These are phyloP conservation scores for Dissophora globulifera DNA, from an alignment of 192 early-diverging fungal genomes.

Conservation along the genomic window DNA sequence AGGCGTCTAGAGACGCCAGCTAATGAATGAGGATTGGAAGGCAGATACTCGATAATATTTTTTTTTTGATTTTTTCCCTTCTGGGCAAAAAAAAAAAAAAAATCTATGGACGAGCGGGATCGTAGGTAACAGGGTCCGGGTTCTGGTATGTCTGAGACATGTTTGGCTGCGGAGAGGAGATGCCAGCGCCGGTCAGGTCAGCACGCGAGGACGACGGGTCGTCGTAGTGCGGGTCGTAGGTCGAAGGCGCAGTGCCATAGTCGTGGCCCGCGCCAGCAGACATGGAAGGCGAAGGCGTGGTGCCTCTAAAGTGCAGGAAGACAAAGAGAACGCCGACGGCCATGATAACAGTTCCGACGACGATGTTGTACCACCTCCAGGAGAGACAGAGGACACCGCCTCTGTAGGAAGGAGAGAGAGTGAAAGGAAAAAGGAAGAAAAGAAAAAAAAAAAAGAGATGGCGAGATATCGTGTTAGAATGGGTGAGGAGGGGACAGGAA, in stretches of 20 bases:
- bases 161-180: slow-evolving; percentile 8
- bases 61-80: too few species aligned
- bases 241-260: too few species aligned
- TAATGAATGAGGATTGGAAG: too few species aligned
- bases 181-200: too few species aligned
- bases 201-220: too few species aligned
- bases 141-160: slow-evolving; percentile 28
- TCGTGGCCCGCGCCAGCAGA: slow-evolving; percentile 9
- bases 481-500: neutral
- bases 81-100: too few species aligned
- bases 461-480: too few species aligned
- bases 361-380: slow-evolving; percentile 44
- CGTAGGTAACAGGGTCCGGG: neutral
- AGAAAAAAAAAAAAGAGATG: too few species aligned
- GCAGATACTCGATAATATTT: too few species aligned
- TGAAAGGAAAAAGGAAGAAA: too few species aligned
- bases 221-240: slow-evolving; percentile 8
- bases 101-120: neutral
- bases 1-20: too few species aligned
- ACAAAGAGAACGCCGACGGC: slow-evolving; percentile 27
- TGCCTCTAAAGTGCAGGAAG: slow-evolving; percentile 33
- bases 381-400: slow-evolving; percentile 21
- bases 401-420: too few species aligned
- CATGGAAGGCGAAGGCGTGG: slow-evolving; percentile 41
- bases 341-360: slow-evolving; percentile 39